phyloP scores from a whole-genome alignment of 169 alveolate species.

The Condylostoma magnum region DNA sequence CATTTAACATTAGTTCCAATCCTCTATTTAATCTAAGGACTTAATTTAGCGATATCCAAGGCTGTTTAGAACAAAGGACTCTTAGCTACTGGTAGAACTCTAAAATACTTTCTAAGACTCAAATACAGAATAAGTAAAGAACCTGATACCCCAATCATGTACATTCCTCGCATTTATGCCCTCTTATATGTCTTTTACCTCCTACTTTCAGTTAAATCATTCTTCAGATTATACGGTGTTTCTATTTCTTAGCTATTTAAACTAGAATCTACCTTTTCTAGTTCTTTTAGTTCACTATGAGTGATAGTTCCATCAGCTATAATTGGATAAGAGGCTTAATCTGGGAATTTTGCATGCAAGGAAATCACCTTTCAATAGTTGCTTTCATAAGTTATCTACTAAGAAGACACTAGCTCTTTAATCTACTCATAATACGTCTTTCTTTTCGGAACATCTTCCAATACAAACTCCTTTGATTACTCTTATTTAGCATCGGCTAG shows the following conservation, averaged over 20 bases:
- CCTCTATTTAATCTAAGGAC: background rate
- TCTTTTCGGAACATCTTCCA: background rate
- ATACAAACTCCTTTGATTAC: background rate
- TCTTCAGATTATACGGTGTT: no score
- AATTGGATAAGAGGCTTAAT: background rate
- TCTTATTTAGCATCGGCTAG: constrained; percentile 22
- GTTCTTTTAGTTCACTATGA: constrained; percentile 1
- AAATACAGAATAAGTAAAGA: background rate
- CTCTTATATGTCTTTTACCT: background rate
- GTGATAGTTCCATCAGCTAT: background rate
- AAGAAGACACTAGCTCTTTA: background rate
- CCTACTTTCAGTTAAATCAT: no score
- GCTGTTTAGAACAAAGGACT: background rate
- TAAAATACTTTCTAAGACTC: background rate
- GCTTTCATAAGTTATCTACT: background rate
- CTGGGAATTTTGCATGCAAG: constrained; percentile 9
- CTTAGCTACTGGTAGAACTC: background rate
- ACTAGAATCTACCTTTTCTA: background rate
- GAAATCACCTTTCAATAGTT: constrained; percentile 12
- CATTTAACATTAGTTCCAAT: background rate
- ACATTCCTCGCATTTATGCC: background rate
- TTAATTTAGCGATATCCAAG: background rate
- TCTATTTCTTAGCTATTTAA: no score
- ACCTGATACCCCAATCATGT: background rate
- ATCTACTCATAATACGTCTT: background rate